Base-by-base conservation (phyloP, 371 early-diverging fungal species). In the Apophysomyces trapeziformis region DNA sequence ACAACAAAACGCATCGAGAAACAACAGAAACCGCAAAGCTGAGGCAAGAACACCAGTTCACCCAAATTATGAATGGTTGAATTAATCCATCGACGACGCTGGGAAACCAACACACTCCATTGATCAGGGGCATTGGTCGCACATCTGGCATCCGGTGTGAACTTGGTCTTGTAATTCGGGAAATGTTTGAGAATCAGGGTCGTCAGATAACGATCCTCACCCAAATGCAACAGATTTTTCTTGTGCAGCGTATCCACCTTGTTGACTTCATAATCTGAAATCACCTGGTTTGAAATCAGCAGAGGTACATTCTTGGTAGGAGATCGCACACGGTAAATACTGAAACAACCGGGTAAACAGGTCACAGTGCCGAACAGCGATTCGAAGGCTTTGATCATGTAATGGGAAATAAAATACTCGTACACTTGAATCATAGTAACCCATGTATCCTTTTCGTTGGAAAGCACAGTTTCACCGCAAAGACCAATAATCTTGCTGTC, bases 171-270 rank as follows among this genome's bases (percentile, higher is more conserved):
- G 84, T 89, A 89, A 73, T 89, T 89, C 32, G 99, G 96, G 86
- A 99, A 99, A 76, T 96, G 93, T 82, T 99, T 99, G 68, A 99
- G 87, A 81, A 99, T 92, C 56, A 99, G 84, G 1, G 99, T 99
- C 1, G 99, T 99, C 69, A 97, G 76, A 72, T 95, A 96, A 16
- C 93, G 92, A 72, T 93, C 93, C 73, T 93, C 93, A 58, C 93
- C 93, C 41, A 93, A 77, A n/a, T 77, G 82, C 67, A 89, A 89
- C 80, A 91, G 79, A 82, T 90, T 96, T 85, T 91, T 99, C 85
- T 88, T 89, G 86, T 99, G 99, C 41, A 99, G 87, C 0, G 99
- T 99, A 68, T 96, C 95, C 57, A 98, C 97, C 36, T 90, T 83
- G 80, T 93, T 95, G 65, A 93, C 91, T 38, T 94, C 89, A 77